Evolutionary conservation across 768 basidiomycete species (phyloP), one percentile per base, ranked within the genome.

Genomic region (Lactarius indigo): DNA sequence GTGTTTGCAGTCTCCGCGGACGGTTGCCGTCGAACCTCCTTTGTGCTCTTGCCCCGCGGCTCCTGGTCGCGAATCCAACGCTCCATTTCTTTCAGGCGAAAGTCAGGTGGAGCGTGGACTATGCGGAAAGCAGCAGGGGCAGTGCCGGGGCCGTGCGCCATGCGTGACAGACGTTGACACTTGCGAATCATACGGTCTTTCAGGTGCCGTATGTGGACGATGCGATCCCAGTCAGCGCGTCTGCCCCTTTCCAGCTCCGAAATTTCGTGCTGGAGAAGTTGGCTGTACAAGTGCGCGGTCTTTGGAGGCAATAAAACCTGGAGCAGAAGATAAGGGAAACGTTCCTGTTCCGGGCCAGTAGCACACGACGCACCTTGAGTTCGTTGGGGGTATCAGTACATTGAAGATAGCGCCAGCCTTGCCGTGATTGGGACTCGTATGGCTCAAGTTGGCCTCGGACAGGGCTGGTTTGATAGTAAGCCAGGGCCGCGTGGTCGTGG

Each of bases 171-270:
- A 63, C 87, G 84, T 69, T 86, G 85, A 73, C 88, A 90, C 72
- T 91, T 91, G 75, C 89, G 87, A 68, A 90, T 85, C 89, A 91
- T 90, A 65, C 90, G 84, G 74, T 91, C 89, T 78, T 91, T 91
- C 72, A 91, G 80, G 69, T 85, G 89, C 17, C 89, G 88, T 57
- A 91, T 88, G 74, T 90, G 83, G 68, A 89, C 79, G 72, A 91
- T 83, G 68, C 86, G 84, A 57, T 88, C 83, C 88, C 87, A 90
- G 65, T 84, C 83, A 26, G 87, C 80, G 39, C 77, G 72, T 3
- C 78, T 78, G 64, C 84, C 84, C 75, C 84, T 87, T 50, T 79
- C 79, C 26, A 91, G 82, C 72, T 91, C 90, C 31, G 78, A 76
- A 6, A 77, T 76, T 75, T 91, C 90, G 47, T 85, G 78, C 70